Base-by-base conservation (phyloP, 345 rosid genomes). In the Leavenworthia alabamica region DNA sequence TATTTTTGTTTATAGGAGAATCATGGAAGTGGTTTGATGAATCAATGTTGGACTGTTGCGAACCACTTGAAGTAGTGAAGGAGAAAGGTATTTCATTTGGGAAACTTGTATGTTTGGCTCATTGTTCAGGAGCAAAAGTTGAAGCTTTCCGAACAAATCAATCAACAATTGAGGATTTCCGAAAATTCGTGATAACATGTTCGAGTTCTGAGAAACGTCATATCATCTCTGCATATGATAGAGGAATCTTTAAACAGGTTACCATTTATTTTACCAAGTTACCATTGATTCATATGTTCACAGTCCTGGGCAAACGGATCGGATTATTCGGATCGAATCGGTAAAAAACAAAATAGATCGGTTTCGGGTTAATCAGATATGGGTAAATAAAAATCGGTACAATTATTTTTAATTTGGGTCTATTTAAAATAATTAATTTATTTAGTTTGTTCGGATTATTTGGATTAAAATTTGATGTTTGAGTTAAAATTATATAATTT, bases 21-120 rank as follows among this genome's bases (percentile, higher is more conserved):
- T 95, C 95, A 29, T 92, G 96, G 96, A 86, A 96, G 78, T 92
- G 98, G 98, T 92, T 92, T 72, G 98, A 92, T 71, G 98, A 89
- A 68, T 83, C 94, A 33, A 89, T 86, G 98, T 62, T 92, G 14
- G 95, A 86, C 24, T 92, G 98, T 49, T 92, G 98, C 23, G 96
- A 92, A 76, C 90, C 96, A 36, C 67, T 92, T 43, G 95, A 92
- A 57, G 73, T 76, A 63, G 90, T 92, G 33, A 85, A 86, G 74
- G 82, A 82, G n/a, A 77, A 83, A 31, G 98, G 98, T 13, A 81
- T 92, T 63, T 79, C 96, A 12, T 85, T 92, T 77, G 98, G 95
- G 5, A 92, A 83, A 76, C 75, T 89, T 68, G 93, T 85, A 0
- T 92, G 96, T 76, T 78, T 92, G 72, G 98, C 86, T 69, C 87